Percentiles rank a stretch among this genome's conserved stretches.
Evolutionary conservation across 306 rosid genomes (phyloP).

Genomic region (Psophocarpus tetragonolobus): DNA sequence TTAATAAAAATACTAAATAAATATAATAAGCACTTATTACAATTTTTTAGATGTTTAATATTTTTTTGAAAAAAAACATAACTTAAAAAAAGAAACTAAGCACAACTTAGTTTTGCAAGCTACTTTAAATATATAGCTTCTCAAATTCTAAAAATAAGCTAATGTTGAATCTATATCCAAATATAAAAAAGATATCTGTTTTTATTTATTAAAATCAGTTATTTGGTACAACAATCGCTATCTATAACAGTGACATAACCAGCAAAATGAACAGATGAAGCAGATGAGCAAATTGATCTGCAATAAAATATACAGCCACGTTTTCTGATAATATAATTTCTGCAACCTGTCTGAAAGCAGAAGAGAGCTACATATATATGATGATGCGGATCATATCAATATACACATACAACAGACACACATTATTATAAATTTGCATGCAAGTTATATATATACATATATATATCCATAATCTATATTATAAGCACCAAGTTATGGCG

Average conservation of each 20-base stretch:
- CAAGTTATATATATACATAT: neutral
- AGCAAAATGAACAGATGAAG: neutral
- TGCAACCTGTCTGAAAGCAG: neutral
- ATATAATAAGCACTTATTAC: too few species aligned
- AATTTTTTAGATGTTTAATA: too few species aligned
- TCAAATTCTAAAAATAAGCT: too few species aligned
- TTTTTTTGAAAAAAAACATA: too few species aligned
- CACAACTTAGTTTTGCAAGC: too few species aligned
- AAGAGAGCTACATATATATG: neutral
- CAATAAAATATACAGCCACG: neutral
- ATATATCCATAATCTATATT: neutral
- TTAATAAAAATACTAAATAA: too few species aligned
- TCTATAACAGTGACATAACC: neutral
- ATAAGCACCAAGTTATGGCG: neutral
- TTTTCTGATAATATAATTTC: neutral
- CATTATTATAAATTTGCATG: neutral
- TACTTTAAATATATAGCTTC: too few species aligned
- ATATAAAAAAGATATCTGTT: too few species aligned
- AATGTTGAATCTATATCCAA: too few species aligned
- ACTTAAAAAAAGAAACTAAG: too few species aligned
- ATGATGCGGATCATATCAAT: neutral
- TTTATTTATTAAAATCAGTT: too few species aligned
- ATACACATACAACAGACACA: neutral
- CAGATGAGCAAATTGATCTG: neutral
- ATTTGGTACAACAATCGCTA: neutral